These are phyloP conservation scores for Choanephora cucurbitarum DNA, from an alignment of 371 early-diverging fungal species.

Conservation along the genomic window DNA sequence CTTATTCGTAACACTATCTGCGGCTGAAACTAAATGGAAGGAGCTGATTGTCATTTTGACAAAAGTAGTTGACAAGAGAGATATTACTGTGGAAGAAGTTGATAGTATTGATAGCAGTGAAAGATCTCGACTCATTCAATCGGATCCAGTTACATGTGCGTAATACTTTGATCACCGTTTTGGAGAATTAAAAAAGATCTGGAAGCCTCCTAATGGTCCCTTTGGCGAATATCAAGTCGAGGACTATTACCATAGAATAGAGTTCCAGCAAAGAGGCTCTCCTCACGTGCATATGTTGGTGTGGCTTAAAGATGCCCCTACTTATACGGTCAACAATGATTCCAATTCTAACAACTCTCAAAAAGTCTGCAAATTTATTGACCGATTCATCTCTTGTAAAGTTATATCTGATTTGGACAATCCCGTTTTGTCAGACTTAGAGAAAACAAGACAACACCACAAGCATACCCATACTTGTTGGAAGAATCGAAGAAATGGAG, in stretches of 20 bases:
- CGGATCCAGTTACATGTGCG: slow-evolving; percentile 8
- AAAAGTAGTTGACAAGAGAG: slow-evolving; percentile 2
- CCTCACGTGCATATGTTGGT: slow-evolving; percentile 2
- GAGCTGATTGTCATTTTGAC: slow-evolving; percentile 7
- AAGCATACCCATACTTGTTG: slow-evolving; percentile 2
- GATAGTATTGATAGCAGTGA: not conserved
- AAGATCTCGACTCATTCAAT: slow-evolving; percentile 8
- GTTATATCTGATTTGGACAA: not conserved
- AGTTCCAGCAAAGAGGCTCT: slow-evolving; percentile 12
- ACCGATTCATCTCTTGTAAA: not conserved
- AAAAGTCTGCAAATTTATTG: not conserved
- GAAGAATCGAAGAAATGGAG: not conserved
- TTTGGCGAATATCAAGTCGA: not conserved
- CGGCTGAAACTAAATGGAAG: slow-evolving; percentile 11
- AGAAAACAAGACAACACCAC: not conserved
- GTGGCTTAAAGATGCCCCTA: slow-evolving; percentile 3
- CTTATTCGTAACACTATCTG: slow-evolving; percentile 8
- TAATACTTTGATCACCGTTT: slow-evolving; percentile 11
- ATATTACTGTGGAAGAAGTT: slow-evolving; percentile 3
- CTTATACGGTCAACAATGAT: not conserved
- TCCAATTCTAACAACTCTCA: not conserved
- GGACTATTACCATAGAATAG: slow-evolving; percentile 6
- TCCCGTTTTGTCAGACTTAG: not conserved
- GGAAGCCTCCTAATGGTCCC: slow-evolving; percentile 7
- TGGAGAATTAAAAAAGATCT: slow-evolving; percentile 4